Base-by-base conservation (phyloP, 2,329 filamentous ascomycete species). In the Apiospora marii region DNA sequence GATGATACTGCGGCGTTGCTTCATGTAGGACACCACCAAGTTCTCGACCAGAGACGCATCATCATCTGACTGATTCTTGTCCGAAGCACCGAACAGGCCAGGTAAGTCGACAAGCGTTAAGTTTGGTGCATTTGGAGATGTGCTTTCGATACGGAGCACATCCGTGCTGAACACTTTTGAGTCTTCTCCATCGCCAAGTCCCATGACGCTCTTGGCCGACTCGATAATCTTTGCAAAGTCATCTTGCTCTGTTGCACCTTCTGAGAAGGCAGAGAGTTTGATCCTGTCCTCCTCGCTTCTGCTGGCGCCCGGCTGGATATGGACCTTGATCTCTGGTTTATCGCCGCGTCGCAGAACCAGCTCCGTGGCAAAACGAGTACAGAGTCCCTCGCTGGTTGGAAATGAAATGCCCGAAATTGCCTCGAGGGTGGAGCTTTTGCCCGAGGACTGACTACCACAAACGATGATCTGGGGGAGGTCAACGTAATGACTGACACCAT, bases 91-190 rank as follows among this genome's bases (percentile, higher is more conserved):
- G 72, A 89, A 87, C 10, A 91, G 78, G 1, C 89, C 88, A 0
- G 88, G 89, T 0, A 91, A 81, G 76, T 91, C 88, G 1, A 91
- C 88, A 37, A 91, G 82, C 0, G 89, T 91, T 22, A 91, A 80
- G 24, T 88, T 84, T 2, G 85, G 85, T 44, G 83, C 82, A 1
- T 80, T 76, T 0, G 87, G 85, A 0, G 86, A 84, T 1, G 80
- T 80, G 4, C 87, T 79, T 74, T 88, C 85, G 43, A 89, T 79
- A 1, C 82, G 82, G 0, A 89, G 82, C 1, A 85, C 78, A 74
- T 88, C 84, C 7, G 79, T 80, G 49, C 80, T 83, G 74, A 88
- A 88, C 3, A 77, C 80, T 24, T 71, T 72, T 22, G 53, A 30
- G 16, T 0, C 78, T 75, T 24, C 82, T 27, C 41, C 49, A 0